Evolutionary conservation across 2,329 filamentous ascomycete genomes (phyloP), one percentile per base, ranked within the genome.

Genomic region (Fusarium sp.): DNA sequence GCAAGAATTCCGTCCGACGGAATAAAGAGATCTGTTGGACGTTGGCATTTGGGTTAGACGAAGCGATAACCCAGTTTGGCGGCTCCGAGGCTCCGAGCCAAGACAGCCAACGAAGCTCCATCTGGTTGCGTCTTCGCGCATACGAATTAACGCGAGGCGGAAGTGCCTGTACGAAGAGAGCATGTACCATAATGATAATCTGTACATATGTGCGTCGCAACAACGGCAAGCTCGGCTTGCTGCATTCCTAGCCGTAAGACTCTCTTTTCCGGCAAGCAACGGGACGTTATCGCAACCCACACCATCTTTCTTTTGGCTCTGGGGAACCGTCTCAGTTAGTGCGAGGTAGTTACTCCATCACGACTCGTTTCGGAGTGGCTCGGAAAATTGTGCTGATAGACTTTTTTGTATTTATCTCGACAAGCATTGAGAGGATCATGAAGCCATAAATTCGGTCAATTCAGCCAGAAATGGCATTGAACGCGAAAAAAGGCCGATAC

Each of bases 21-120:
- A 68, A 70, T 66, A 62, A 64, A 58, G 46, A 38, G 54, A 65
- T 20, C 31, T 40, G 56, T 23, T 62, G 23, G 31, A 29, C 6
- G 29, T 36, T 58, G 55, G 31, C n/a, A 16, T 56, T 42, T 42
- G 23, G 51, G 53, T 40, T 49, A 58, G 25, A 53, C 61, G 40
- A 40, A 70, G 55, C 40, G 46, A 57, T 23, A 59, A 53, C 62
- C 59, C n/a, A 58, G 59, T 54, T 31, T 50, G 65, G 65, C 58
- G 54, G 54, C 62, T 69, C 65, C 67, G 65, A 59, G 62, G 40
- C 40, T 33, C 27, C 53, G 50, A 67, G 65, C 53, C 61, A 71
- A 66, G 67, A 51, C 57, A 55, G 44, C 49, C 65, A 44, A 33
- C 20, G 23, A 31, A 53, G 56, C 56, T 59, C 31, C 16, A 46